Percentiles rank a stretch among this genome's conserved stretches.
Conservation (phyloP, 768 basidiomycete genomes). For the Punctularia strigosozonata region DNA sequence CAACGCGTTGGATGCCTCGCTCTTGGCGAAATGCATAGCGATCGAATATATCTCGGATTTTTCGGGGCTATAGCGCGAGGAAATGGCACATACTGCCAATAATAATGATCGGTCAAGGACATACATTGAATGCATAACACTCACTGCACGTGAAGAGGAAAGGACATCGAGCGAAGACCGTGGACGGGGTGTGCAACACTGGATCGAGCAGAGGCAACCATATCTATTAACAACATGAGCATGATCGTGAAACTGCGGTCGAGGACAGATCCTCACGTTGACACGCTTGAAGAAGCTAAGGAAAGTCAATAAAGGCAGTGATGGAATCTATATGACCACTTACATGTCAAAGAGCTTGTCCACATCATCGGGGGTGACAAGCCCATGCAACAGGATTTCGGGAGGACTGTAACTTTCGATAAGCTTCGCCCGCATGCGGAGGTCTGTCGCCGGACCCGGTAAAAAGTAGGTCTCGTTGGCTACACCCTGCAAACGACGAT, state of each 20-base stretch:
- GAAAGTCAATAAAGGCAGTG: conserved; percentile 1
- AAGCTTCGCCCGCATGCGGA: conserved; percentile 53
- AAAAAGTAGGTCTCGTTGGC: conserved; percentile 73
- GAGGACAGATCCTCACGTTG: conserved; percentile 46
- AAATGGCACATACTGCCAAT: conserved; percentile 66
- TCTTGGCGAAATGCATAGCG: conserved; percentile 83
- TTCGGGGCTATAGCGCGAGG: conserved; percentile 67
- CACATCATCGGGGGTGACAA: conserved; percentile 69
- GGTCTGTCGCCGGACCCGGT: conserved; percentile 69
- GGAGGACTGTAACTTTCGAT: conserved; percentile 75
- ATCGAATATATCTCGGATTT: conserved; percentile 80
- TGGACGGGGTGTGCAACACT: conserved; percentile 66
- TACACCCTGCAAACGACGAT: conserved; percentile 40
- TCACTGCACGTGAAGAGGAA: conserved; percentile 83
- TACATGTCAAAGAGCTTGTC: conserved; percentile 79
- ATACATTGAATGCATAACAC: conserved; percentile 19
- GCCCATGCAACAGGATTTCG: conserved; percentile 69
- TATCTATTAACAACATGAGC: conserved; percentile 19
- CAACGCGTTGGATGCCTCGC: conserved; percentile 68
- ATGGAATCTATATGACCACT: conserved; percentile 17
- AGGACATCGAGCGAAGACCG: conserved; percentile 74
- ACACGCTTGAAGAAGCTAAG: conserved; percentile 57
- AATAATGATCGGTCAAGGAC: neutral
- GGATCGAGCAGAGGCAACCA: conserved; percentile 73
- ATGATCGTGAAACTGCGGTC: neutral